Evolutionary conservation across 441 rosid species (phyloP).

Genomic region (Pelargonium hybrid): DNA sequence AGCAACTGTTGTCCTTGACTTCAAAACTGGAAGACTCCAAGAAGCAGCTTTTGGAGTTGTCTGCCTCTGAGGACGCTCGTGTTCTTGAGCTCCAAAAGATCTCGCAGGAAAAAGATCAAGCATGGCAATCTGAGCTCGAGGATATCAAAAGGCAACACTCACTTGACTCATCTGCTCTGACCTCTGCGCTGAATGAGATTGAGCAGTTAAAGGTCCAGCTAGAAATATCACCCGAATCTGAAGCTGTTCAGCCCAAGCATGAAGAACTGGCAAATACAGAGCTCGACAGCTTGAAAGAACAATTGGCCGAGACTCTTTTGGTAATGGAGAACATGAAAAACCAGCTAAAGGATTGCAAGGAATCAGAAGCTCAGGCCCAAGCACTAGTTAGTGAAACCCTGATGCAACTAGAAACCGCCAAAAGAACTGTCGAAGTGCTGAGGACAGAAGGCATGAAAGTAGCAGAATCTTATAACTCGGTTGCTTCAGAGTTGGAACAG

Average conservation of each 20-base stretch:
- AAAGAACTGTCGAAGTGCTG: slow-evolving; percentile 18
- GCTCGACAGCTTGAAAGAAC: slow-evolving; percentile 49
- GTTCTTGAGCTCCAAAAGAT: slow-evolving; percentile 68
- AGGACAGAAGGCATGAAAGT: slow-evolving; percentile 16
- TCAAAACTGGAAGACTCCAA: slow-evolving; percentile 47
- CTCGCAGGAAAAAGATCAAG: slow-evolving; percentile 80
- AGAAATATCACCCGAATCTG: slow-evolving; percentile 52
- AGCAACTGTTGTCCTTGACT: slow-evolving; percentile 40
- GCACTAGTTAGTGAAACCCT: slow-evolving; percentile 23
- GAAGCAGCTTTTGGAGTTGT: slow-evolving; percentile 63
- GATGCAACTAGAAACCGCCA: slow-evolving; percentile 17
- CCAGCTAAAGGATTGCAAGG: slow-evolving; percentile 47
- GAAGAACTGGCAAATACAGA: slow-evolving; percentile 46
- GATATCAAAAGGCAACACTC: slow-evolving; percentile 74
- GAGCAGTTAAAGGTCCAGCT: slow-evolving; percentile 77
- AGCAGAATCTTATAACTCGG: slow-evolving; percentile 11
- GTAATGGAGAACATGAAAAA: slow-evolving; percentile 56
- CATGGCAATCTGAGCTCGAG: slow-evolving; percentile 92
- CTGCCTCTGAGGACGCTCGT: slow-evolving; percentile 68
- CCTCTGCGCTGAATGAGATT: slow-evolving; percentile 74
- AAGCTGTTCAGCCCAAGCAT: slow-evolving; percentile 40
- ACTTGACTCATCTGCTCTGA: slow-evolving; percentile 63
- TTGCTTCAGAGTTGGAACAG: slow-evolving; percentile 19
- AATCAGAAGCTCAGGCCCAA: slow-evolving; percentile 65
- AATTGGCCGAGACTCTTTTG: slow-evolving; percentile 54